Base-by-base conservation (phyloP, 768 basidiomycete genomes). In the Leccinellum rugosiceps region DNA sequence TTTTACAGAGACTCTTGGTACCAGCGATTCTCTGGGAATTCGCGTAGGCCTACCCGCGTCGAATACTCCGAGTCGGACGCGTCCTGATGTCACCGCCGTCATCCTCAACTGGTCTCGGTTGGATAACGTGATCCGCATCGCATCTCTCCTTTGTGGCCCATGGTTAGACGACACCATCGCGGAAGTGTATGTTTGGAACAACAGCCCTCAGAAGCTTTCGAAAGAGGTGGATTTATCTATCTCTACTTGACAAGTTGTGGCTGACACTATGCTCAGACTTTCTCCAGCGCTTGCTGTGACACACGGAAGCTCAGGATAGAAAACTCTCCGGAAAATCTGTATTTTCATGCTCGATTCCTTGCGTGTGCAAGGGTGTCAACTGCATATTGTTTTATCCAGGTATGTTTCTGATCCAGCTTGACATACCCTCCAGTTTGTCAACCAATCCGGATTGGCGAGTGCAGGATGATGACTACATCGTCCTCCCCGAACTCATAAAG, bases 61-160 rank as follows among this genome's bases (percentile, higher is more conserved):
- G 6, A 52, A 49, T 13, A 11, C 46, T 35, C n/a, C n/a, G n/a
- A n/a, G n/a, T n/a, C 48, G 26, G 26, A 46, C 52, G 11, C 51
- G n/a, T 56, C 74, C 76, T 60, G 76, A 82, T 58, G 80, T 80
- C 13, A 84, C 83, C 6, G 82, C 80, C 7, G 72, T 88, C 41
- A 64, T 89, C 38, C 73, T 88, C 44, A 88, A 88, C 68, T 88
- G 86, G 87, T 83, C 82, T 50, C 79, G 85, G 17, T 76, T 86
- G 23, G 72, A 77, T 0, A 90, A 89, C 59, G 83, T 89, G 43
- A 65, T 79, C 41, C 76, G 76, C 50, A 84, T 89, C 52, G 75
- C 76, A 17, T 77, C 79, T 23, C 64, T 76, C 23, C 74, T 88
- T 14, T 88, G 86, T 63, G 70, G 68, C 3, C 62, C 76, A 9